Conservation (phyloP, 1,284 basidiomycete species). For the Boletus mariae region DNA sequence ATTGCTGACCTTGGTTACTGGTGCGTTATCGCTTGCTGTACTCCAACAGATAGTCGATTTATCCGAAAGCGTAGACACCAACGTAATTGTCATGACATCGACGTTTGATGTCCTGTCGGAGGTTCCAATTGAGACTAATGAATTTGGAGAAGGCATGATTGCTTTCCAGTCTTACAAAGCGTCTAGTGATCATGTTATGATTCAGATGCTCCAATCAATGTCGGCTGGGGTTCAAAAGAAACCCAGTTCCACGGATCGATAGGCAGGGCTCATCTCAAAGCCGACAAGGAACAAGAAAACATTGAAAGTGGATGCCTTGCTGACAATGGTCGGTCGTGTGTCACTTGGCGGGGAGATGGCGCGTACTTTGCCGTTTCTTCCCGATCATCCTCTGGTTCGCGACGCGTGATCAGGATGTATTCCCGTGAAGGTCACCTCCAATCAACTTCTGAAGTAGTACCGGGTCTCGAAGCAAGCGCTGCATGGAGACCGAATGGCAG, state of each 20-base stretch:
- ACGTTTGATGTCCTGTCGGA: constrained; percentile 89
- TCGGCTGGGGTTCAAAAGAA: constrained; percentile 96
- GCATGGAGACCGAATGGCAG: constrained; percentile 89
- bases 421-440: constrained; percentile 77
- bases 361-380: constrained; percentile 85
- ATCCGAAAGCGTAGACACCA: constrained; percentile 47
- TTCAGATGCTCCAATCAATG: constrained; percentile 84
- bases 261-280: constrained; percentile 67
- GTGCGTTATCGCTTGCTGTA: constrained; percentile 37
- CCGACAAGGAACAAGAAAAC: constrained; percentile 48
- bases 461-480: constrained; percentile 80
- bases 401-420: constrained; percentile 75
- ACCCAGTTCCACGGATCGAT: constrained; percentile 98
- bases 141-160: constrained; percentile 79
- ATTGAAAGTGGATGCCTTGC: constrained; percentile 56
- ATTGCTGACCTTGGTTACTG: constrained; percentile 75
- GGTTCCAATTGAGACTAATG: constrained; percentile 62
- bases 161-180: constrained; percentile 5
- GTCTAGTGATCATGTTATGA: constrained; percentile 11
- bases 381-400: constrained; percentile 39
- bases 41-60: neutral
- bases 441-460: constrained; percentile 80
- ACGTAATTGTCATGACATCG: constrained; percentile 85
- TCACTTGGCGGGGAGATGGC: constrained; percentile 94
- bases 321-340: constrained; percentile 70